A percentile compares a stretch with the other conserved stretches of the same genome.
Conservation (phyloP, 192 early-diverging fungal species). For the Podila verticillata region DNA sequence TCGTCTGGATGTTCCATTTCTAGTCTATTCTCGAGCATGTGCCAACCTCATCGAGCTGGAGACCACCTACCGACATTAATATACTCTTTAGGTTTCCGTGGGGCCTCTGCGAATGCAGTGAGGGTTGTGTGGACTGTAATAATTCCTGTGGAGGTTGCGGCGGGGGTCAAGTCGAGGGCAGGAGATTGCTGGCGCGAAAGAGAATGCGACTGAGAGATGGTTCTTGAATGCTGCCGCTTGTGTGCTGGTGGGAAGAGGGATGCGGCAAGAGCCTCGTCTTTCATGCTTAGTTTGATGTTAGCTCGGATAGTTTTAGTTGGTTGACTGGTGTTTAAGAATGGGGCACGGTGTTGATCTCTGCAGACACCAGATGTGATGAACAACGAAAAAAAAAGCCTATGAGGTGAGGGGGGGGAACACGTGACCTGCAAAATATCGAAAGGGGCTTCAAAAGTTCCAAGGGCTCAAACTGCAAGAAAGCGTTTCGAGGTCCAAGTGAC, state of each 20-base stretch:
- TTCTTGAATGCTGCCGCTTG: slow-evolving; percentile 42
- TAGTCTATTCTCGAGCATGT: background rate
- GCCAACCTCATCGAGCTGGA: background rate
- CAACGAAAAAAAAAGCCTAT: too few species aligned
- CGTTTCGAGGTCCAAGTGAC: too few species aligned
- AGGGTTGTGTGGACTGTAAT: slow-evolving; percentile 37
- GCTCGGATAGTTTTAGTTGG: background rate
- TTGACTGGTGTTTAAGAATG: too few species aligned
- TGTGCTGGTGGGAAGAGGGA: slow-evolving; percentile 21
- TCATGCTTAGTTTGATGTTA: slow-evolving; percentile 4
- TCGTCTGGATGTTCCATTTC: background rate
- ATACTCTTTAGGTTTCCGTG: slow-evolving; percentile 32
- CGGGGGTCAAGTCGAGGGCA: slow-evolving; percentile 29
- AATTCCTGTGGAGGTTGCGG: slow-evolving; percentile 30
- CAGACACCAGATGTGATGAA: background rate
- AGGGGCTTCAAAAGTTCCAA: too few species aligned
- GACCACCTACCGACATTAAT: slow-evolving; percentile 42
- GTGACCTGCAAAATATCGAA: too few species aligned
- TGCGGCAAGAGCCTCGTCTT: slow-evolving; percentile 18
- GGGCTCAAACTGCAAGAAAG: too few species aligned
- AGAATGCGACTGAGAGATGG: slow-evolving; percentile 40
- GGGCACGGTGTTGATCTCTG: background rate
- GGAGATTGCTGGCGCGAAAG: slow-evolving; percentile 44
- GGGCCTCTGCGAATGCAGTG: slow-evolving; percentile 25
- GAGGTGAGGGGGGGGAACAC: too few species aligned